Evolutionary conservation across 441 rosid genomes (phyloP).

Genomic region (Populus hybrid): DNA sequence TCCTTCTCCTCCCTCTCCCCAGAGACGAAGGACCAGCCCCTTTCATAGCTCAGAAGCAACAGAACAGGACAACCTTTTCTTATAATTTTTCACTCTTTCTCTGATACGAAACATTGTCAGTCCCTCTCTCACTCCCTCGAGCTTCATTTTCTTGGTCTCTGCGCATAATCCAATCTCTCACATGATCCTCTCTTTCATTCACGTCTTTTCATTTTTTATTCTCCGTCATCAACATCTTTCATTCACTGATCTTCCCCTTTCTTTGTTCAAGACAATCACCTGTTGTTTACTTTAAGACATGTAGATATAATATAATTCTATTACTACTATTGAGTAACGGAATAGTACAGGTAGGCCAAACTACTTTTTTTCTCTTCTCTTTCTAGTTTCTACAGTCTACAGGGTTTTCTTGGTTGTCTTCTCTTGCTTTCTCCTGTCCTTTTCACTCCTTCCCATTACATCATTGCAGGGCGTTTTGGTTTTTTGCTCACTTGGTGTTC

Average conservation of each 20-base stretch:
- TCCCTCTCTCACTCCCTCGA: neutral
- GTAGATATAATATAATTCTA: neutral
- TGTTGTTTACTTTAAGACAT: slow-evolving; percentile 35
- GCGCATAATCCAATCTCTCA: neutral
- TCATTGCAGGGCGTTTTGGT: slow-evolving; percentile 12
- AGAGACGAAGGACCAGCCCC: slow-evolving; percentile 23
- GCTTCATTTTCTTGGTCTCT: slow-evolving; percentile 16
- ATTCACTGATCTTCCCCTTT: neutral
- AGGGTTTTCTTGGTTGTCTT: neutral
- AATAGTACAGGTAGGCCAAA: neutral
- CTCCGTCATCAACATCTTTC: neutral
- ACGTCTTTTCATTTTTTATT: neutral
- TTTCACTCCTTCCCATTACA: slow-evolving; percentile 14
- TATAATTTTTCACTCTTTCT: neutral
- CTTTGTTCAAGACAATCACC: slow-evolving; percentile 25
- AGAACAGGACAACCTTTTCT: neutral
- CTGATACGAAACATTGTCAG: neutral
- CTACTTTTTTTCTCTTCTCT: neutral
- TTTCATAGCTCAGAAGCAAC: slow-evolving; percentile 28
- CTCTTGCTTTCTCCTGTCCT: slow-evolving; percentile 13
- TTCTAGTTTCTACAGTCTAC: neutral
- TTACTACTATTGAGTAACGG: neutral
- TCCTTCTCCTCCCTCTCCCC: slow-evolving; percentile 13
- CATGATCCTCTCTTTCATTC: slow-evolving; percentile 1
- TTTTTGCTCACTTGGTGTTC: neutral